Base-by-base conservation (phyloP, 345 rosid species). In the Dipteronia dyeriana region DNA sequence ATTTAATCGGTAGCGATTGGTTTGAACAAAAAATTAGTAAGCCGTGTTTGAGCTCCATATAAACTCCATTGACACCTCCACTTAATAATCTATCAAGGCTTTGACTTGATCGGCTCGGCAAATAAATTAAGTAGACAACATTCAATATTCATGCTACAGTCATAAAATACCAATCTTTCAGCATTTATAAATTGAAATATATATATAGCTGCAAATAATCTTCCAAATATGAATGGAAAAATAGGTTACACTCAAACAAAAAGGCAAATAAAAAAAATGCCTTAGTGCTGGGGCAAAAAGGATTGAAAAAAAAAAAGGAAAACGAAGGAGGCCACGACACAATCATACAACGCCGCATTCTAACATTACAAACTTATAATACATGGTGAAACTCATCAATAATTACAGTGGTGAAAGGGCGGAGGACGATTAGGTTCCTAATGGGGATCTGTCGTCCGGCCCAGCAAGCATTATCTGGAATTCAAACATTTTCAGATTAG, bases 401-500 rank as follows among this genome's bases (percentile, higher is more conserved):
- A 88, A 85, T 90, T 87, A 88, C 89, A 34, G 6, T 34, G 6
- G 38, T 34, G 38, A 4, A 34, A 34, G 38, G 38, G 38, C 38
- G 49, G 51, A 23, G 61, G 70, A 66, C 75, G 20, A 19, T 83
- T 73, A 84, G 49, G 74, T 79, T 70, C 81, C 82, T 71, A 82
- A 54, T 39, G 84, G 80, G 34, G 86, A 70, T 86, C 88, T 81
- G 74, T 86, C 90, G 39, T 89, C 93, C 1, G 95, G 95, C 16
- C 93, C 95, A 0, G 84, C 87, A 5, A 91, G 91, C 75, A 73
- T 82, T 54, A 89, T 89, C 93, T 91, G 86, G 61, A 70, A 84
- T 77, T 77, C 43, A 73, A 78, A 41, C 62, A 57, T 25, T 65
- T 54, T 17, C 1, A 23, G 26, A 25, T 59, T 22, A 59, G 63